phyloP scores from a whole-genome alignment of 2,329 filamentous ascomycete species.

The Botrytis aclada region DNA sequence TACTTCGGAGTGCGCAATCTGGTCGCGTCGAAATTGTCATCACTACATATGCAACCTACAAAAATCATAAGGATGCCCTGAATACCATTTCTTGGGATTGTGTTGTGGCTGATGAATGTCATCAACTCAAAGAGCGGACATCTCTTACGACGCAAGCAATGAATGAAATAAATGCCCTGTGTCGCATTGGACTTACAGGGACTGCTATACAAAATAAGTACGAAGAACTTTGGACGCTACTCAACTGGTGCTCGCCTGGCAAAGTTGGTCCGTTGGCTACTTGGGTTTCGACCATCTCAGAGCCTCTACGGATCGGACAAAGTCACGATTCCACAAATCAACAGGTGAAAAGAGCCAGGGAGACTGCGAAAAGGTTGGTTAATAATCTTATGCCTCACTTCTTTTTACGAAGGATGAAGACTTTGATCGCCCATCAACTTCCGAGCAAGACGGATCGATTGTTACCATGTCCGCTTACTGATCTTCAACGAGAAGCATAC shows the following conservation, averaged over 20 bases:
- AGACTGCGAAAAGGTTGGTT: conserved; percentile 79
- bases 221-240: conserved; percentile 90
- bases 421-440: conserved; percentile 83
- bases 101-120: conserved; percentile 91
- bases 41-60: conserved; percentile 90
- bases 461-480: conserved; percentile 89
- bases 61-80: conserved; percentile 67
- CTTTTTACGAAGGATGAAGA: conserved; percentile 91
- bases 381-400: conserved; percentile 84
- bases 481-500: conserved; percentile 78
- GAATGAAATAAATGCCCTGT: conserved; percentile 86
- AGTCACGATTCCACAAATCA: conserved; percentile 78
- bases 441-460: conserved; percentile 94
- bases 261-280: conserved; percentile 63
- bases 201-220: conserved; percentile 98
- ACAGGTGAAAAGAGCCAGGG: conserved; percentile 76
- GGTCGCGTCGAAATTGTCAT: conserved; percentile 87
- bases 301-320: conserved; percentile 81
- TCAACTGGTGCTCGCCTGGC: conserved; percentile 96
- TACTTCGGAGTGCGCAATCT: conserved; percentile 67
- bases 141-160: conserved; percentile 81
- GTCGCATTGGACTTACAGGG: conserved; percentile 87
- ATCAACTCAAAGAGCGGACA: conserved; percentile 75
- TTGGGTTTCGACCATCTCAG: conserved; percentile 76
- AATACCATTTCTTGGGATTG: conserved; percentile 92